Percentiles rank a stretch among this genome's conserved stretches.
Evolutionary conservation across 139 green algal genomes (phyloP).

Genomic region (Nannochloris sp.): DNA sequence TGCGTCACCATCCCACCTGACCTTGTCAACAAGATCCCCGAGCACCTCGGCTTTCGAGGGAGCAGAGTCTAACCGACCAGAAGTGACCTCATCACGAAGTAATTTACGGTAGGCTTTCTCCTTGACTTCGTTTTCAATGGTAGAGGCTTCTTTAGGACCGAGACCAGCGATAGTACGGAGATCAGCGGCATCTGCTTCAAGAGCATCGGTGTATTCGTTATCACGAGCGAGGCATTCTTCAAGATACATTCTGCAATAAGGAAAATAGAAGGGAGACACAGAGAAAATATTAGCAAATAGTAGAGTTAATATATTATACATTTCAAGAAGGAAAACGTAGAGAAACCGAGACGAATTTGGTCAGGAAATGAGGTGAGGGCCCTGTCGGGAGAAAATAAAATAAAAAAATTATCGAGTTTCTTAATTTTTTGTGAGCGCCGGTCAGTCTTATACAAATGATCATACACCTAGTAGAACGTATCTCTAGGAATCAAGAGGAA

Average conservation of each 20-base stretch:
- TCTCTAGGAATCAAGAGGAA: conserved; percentile 6
- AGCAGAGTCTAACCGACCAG: conserved; percentile 39
- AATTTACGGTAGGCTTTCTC: conserved; percentile 55
- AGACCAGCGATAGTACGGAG: conserved; percentile 66
- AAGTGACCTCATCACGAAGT: conserved; percentile 68
- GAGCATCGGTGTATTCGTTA: conserved; percentile 35
- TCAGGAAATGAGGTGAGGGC: no score
- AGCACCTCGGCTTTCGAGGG: conserved; percentile 58
- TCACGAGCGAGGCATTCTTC: conserved; percentile 44
- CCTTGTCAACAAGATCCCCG: conserved; percentile 65
- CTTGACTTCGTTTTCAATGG: conserved; percentile 38
- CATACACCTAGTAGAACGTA: neutral
- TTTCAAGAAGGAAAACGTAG: neutral
- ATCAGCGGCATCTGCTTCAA: conserved; percentile 54
- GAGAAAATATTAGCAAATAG: neutral
- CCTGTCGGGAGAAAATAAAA: no score
- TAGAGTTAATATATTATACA: neutral
- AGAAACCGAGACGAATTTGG: no score
- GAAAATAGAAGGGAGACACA: neutral
- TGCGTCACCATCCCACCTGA: conserved; percentile 65
- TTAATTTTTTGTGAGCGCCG: neutral
- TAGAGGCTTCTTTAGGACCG: conserved; percentile 63
- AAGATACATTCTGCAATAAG: conserved; percentile 46
- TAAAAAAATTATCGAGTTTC: neutral
- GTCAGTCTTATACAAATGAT: conserved; percentile 32